phyloP scores from a whole-genome alignment of 768 basidiomycete genomes.

The Psilocybe cyanescens region DNA sequence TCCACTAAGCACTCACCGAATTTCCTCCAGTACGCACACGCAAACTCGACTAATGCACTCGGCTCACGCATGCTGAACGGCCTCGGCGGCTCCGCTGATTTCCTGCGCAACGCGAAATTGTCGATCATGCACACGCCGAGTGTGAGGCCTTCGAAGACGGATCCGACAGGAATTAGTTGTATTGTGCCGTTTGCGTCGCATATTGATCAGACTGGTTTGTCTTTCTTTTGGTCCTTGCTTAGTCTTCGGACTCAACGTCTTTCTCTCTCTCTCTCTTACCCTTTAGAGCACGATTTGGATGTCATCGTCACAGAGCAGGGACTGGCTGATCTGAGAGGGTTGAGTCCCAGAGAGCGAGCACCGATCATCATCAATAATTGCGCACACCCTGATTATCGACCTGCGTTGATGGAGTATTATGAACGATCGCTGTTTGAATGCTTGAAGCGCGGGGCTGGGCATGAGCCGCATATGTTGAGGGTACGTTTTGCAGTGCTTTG shows the following conservation, averaged over 20 bases:
- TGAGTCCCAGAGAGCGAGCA: slow-evolving; percentile 49
- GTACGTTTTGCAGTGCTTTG: slow-evolving; percentile 24
- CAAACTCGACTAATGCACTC: slow-evolving; percentile 54
- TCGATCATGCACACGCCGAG: slow-evolving; percentile 56
- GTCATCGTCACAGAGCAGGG: slow-evolving; percentile 53
- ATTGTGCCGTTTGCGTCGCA: slow-evolving; percentile 53
- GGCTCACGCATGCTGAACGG: slow-evolving; percentile 55
- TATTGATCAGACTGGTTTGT: slow-evolving; percentile 50
- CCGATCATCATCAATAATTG: slow-evolving; percentile 51
- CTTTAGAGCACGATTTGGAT: slow-evolving; percentile 50
- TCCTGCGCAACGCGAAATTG: slow-evolving; percentile 51
- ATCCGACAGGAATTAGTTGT: slow-evolving; percentile 53
- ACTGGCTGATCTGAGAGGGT: slow-evolving; percentile 48
- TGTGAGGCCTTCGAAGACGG: slow-evolving; percentile 48
- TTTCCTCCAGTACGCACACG: slow-evolving; percentile 45
- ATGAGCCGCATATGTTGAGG: slow-evolving; percentile 53
- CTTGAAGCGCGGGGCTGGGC: slow-evolving; percentile 43
- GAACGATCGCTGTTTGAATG: slow-evolving; percentile 47
- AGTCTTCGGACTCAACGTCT: not conserved
- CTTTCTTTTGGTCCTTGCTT: not conserved
- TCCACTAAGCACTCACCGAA: not conserved
- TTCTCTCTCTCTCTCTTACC: not conserved
- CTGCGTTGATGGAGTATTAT: slow-evolving; percentile 48
- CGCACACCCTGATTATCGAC: slow-evolving; percentile 50
- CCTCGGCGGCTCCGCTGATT: slow-evolving; percentile 51